These are phyloP conservation scores for Combretum micranthum DNA, from an alignment of 345 rosid species.

Conservation along the genomic window DNA sequence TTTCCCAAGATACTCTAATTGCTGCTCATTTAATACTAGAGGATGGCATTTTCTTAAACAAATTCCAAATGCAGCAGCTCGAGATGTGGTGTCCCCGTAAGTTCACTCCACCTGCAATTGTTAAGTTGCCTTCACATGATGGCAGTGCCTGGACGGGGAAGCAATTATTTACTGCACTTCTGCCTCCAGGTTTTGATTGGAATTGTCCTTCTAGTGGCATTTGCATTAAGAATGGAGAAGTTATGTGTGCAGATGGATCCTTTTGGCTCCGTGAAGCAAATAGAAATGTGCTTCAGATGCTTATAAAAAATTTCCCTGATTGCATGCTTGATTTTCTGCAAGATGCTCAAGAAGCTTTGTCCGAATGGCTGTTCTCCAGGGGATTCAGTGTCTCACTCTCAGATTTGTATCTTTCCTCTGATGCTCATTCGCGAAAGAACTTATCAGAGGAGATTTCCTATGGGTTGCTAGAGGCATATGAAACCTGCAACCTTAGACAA, in stretches of 20 bases:
- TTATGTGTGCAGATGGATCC: slow-evolving; percentile 57
- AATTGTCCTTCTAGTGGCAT: slow-evolving; percentile 34
- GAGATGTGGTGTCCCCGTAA: slow-evolving; percentile 56
- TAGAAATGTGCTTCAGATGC: slow-evolving; percentile 63
- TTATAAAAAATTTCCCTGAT: slow-evolving; percentile 35
- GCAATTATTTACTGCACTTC: slow-evolving; percentile 73
- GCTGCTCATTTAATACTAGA: slow-evolving; percentile 70
- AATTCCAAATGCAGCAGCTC: slow-evolving; percentile 69
- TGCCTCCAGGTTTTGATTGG: slow-evolving; percentile 62
- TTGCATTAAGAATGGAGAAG: slow-evolving; percentile 48
- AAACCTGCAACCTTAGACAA: slow-evolving; percentile 55
- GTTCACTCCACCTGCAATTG: slow-evolving; percentile 36
- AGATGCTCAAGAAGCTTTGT: slow-evolving; percentile 72
- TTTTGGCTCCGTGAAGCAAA: slow-evolving; percentile 69
- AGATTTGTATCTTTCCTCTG: slow-evolving; percentile 65
- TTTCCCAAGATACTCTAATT: slow-evolving; percentile 78
- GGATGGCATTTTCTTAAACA: slow-evolving; percentile 34
- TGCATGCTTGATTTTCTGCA: slow-evolving; percentile 55
- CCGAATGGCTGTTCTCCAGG: slow-evolving; percentile 73
- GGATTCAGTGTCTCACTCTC: slow-evolving; percentile 79
- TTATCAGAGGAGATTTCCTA: slow-evolving; percentile 56
- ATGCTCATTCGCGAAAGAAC: slow-evolving; percentile 36
- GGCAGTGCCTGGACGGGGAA: slow-evolving; percentile 70
- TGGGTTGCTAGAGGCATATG: slow-evolving; percentile 63
- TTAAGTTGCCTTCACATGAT: slow-evolving; percentile 32